phyloP scores from a whole-genome alignment of 495 filamentous ascomycete genomes.

The Xylaria bambusicola region DNA sequence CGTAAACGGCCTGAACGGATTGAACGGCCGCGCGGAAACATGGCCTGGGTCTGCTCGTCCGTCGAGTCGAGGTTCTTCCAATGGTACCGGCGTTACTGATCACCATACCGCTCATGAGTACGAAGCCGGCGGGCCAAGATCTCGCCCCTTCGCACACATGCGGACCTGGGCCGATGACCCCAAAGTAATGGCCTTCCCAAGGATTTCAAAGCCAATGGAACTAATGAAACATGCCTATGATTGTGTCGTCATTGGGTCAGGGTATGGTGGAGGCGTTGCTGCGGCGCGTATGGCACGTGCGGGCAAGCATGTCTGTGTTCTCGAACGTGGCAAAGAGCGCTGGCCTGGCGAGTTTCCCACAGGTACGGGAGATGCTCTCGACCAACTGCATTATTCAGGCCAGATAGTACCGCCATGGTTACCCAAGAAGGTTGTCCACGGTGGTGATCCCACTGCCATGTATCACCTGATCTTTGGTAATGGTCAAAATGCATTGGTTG shows the following conservation, averaged over 20 bases:
- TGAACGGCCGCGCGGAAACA: conserved; percentile 3
- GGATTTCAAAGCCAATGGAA: conserved; percentile 58
- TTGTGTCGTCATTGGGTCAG: conserved; percentile 66
- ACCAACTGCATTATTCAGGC: conserved; percentile 60
- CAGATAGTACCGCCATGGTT: conserved; percentile 45
- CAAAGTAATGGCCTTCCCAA: conserved; percentile 44
- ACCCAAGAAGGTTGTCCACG: conserved; percentile 43
- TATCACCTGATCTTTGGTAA: conserved; percentile 65
- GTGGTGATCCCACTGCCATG: conserved; percentile 59
- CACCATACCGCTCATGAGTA: conserved; percentile 25
- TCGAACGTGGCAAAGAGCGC: conserved; percentile 64
- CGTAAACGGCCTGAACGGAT: neutral
- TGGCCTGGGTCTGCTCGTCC: conserved; percentile 16
- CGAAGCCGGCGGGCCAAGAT: conserved; percentile 37
- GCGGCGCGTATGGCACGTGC: conserved; percentile 66
- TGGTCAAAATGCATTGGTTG: conserved; percentile 66
- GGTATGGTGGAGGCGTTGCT: conserved; percentile 68
- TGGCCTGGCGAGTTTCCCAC: conserved; percentile 67
- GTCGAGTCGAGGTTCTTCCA: conserved; percentile 5
- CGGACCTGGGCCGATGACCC: conserved; percentile 46
- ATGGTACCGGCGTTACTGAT: conserved; percentile 8
- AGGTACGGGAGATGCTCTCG: conserved; percentile 43
- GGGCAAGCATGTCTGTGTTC: conserved; percentile 60
- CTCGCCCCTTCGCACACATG: conserved; percentile 40
- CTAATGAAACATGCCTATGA: conserved; percentile 61